Conservation (phyloP, 306 rosid species). For the Canavalia gladiata region DNA sequence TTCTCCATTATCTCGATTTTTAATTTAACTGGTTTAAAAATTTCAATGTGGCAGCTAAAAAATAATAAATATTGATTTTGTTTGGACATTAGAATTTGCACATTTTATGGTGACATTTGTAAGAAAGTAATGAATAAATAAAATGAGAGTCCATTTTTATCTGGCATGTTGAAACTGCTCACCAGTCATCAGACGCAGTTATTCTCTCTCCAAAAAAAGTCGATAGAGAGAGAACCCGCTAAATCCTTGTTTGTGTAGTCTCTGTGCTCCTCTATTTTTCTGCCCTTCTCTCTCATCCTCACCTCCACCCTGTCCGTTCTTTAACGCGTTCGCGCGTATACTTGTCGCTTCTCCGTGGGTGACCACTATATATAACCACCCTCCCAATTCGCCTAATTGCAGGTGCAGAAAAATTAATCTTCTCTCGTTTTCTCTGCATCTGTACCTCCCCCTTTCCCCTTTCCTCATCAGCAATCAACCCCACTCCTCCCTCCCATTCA, state of each 20-base stretch:
- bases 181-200: background rate
- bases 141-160: background rate
- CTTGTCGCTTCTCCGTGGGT: constrained; percentile 49
- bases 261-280: background rate
- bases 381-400: constrained; percentile 6
- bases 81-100: background rate
- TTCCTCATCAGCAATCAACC: background rate
- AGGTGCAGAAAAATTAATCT: constrained; percentile 58
- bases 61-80: too few relatives aligned
- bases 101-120: background rate
- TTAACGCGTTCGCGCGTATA: constrained; percentile 78
- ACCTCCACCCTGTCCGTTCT: constrained; percentile 47
- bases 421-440: constrained; percentile 56
- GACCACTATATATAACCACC: constrained; percentile 60
- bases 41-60: too few relatives aligned
- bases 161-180: background rate
- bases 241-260: background rate
- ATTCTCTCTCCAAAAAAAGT: constrained; percentile 24
- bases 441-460: background rate
- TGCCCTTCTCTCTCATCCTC: constrained; percentile 8
- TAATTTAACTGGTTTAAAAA: too few relatives aligned
- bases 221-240: constrained; percentile 13
- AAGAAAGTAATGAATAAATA: background rate
- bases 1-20: too few relatives aligned
- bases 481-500: too few relatives aligned